phyloP scores from a whole-genome alignment of 1,284 basidiomycete species.

The Apiotrichum domesticum region DNA sequence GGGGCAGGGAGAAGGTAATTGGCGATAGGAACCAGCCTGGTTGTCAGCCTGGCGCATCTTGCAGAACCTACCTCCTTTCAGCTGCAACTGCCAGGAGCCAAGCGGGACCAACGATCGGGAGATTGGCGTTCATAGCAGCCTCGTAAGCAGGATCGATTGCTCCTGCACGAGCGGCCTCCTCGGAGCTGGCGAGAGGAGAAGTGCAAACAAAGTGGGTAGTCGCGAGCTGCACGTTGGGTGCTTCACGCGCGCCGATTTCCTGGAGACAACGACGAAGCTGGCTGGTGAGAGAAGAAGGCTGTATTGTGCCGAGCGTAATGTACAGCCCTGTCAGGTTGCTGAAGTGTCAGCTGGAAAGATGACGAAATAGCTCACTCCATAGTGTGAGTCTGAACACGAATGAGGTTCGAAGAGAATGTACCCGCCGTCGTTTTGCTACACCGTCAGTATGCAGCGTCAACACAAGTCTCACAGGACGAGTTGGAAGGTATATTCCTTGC shows the following conservation, averaged over 20 bases:
- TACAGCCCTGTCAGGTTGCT: slow-evolving; percentile 85
- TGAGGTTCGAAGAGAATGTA: slow-evolving; percentile 72
- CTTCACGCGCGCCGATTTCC: slow-evolving; percentile 81
- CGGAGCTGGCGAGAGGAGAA: slow-evolving; percentile 61
- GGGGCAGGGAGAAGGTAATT: slow-evolving; percentile 69
- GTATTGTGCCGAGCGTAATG: slow-evolving; percentile 83
- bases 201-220: slow-evolving; percentile 96
- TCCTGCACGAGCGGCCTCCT: slow-evolving; percentile 46
- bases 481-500: slow-evolving; percentile 87
- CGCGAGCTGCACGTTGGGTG: slow-evolving; percentile 88
- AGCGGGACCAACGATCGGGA: slow-evolving; percentile 81
- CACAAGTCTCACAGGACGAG: slow-evolving; percentile 60
- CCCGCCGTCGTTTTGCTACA: slow-evolving; percentile 69
- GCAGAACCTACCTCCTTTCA: slow-evolving; percentile 65
- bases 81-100: slow-evolving; percentile 81
- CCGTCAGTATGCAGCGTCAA: background rate
- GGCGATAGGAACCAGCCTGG: slow-evolving; percentile 78
- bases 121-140: slow-evolving; percentile 78
- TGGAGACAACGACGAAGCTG: slow-evolving; percentile 68
- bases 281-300: slow-evolving; percentile 67
- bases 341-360: background rate
- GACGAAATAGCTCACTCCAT: slow-evolving; percentile 52
- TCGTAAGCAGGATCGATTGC: slow-evolving; percentile 55
- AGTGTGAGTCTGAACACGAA: slow-evolving; percentile 79
- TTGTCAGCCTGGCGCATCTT: slow-evolving; percentile 1